Conservation (phyloP, 2,329 filamentous ascomycete species). For the Magnaporthiopsis rhizophila region DNA sequence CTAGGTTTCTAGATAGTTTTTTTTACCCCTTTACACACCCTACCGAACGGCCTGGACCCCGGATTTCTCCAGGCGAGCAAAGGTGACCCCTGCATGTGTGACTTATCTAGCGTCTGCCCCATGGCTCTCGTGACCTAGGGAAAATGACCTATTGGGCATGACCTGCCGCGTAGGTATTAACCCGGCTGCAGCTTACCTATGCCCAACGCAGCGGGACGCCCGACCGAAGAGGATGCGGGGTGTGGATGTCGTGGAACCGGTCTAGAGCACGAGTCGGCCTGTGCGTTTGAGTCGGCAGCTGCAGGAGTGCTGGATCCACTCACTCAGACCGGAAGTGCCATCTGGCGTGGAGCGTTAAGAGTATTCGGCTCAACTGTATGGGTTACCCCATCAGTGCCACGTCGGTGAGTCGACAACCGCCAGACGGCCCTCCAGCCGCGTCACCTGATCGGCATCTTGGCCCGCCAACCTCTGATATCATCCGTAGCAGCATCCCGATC, state of each 20-base stretch:
- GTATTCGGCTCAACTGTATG: too few relatives aligned
- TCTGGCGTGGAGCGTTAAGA: too few relatives aligned
- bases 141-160: background rate
- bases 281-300: background rate
- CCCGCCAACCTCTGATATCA: background rate
- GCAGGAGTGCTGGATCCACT: background rate
- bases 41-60: background rate
- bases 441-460: conserved; percentile 6
- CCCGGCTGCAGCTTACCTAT: background rate
- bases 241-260: background rate
- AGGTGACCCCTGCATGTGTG: too few relatives aligned
- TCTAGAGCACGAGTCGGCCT: background rate
- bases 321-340: too few relatives aligned
- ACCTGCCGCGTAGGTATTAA: too few relatives aligned
- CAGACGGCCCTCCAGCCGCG: too few relatives aligned
- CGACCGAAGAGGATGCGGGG: background rate
- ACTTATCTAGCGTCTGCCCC: background rate
- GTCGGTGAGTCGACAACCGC: background rate
- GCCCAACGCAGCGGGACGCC: background rate
- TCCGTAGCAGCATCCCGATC: background rate
- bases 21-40: too few relatives aligned
- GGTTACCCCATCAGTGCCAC: background rate
- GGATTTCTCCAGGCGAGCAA: background rate
- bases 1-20: too few relatives aligned
- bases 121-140: background rate